These are phyloP conservation scores for Echites panduratus DNA, from an alignment of 257 asterid genomes.

Conservation along the genomic window DNA sequence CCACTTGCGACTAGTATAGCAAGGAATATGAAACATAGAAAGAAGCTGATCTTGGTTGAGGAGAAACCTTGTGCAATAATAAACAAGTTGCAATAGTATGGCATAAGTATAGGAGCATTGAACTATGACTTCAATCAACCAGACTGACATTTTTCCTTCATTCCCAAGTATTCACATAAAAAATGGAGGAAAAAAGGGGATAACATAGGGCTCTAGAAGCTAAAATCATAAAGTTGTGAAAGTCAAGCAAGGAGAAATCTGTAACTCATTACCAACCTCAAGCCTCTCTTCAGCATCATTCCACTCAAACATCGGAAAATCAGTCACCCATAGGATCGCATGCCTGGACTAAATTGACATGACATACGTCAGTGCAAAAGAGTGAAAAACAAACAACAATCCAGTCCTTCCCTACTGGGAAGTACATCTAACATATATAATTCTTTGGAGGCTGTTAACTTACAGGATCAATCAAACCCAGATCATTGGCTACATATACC, in stretches of 20 bases:
- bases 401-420: conserved; percentile 6
- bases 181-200: background rate
- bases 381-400: conserved; percentile 6
- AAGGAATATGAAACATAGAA: background rate
- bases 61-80: background rate
- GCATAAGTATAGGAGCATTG: background rate
- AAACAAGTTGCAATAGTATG: background rate
- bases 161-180: background rate
- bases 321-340: conserved; percentile 96
- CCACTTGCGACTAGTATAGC: background rate
- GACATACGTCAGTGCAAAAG: conserved; percentile 20
- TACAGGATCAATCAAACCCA: conserved; percentile 79
- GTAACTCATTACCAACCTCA: conserved; percentile 54
- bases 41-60: background rate
- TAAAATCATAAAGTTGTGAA: conserved; percentile 2
- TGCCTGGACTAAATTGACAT: conserved; percentile 56
- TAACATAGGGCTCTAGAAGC: background rate
- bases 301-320: conserved; percentile 99
- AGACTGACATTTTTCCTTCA: background rate
- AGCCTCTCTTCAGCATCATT: conserved; percentile 82
- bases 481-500: conserved; percentile 55
- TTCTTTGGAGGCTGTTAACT: conserved; percentile 22
- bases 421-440: background rate
- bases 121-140: background rate
- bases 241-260: background rate